phyloP scores from a whole-genome alignment of 345 rosid genomes.

The Arabis alpina region DNA sequence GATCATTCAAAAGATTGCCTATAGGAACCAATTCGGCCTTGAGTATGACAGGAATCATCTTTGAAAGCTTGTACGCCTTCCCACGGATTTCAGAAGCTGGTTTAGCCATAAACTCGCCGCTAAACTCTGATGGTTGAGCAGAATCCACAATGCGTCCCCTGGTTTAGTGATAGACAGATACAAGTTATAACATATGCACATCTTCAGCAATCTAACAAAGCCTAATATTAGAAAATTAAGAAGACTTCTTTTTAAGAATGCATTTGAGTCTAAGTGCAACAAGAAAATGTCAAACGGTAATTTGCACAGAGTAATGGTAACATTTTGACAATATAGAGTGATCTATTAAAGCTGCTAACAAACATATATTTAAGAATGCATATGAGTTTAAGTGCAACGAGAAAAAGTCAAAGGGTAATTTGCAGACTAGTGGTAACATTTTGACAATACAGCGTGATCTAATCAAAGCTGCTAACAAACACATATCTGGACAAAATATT shows the following conservation, averaged over 20 bases:
- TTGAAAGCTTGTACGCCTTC: slow-evolving; percentile 52
- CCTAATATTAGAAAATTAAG: slow-evolving; percentile 2
- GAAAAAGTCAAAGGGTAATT: neutral
- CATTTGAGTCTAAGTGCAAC: slow-evolving; percentile 7
- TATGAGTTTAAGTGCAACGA: slow-evolving; percentile 5
- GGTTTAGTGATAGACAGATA: slow-evolving; percentile 28
- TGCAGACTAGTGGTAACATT: neutral
- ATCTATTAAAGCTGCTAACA: no score
- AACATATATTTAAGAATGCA: neutral
- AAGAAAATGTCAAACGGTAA: neutral
- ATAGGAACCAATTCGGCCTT: slow-evolving; percentile 53
- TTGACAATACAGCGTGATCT: slow-evolving; percentile 15
- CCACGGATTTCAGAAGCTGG: slow-evolving; percentile 48
- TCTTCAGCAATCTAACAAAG: slow-evolving; percentile 18
- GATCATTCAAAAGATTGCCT: slow-evolving; percentile 38
- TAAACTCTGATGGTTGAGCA: slow-evolving; percentile 40
- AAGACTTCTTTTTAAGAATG: neutral
- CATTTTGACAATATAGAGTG: neutral
- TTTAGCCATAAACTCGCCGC: slow-evolving; percentile 56
- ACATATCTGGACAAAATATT: neutral
- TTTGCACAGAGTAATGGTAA: neutral
- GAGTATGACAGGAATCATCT: slow-evolving; percentile 53
- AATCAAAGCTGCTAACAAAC: neutral
- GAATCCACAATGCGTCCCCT: slow-evolving; percentile 59
- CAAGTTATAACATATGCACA: slow-evolving; percentile 15